phyloP scores from a whole-genome alignment of 495 filamentous ascomycete genomes.

The Tuber calosporum region DNA sequence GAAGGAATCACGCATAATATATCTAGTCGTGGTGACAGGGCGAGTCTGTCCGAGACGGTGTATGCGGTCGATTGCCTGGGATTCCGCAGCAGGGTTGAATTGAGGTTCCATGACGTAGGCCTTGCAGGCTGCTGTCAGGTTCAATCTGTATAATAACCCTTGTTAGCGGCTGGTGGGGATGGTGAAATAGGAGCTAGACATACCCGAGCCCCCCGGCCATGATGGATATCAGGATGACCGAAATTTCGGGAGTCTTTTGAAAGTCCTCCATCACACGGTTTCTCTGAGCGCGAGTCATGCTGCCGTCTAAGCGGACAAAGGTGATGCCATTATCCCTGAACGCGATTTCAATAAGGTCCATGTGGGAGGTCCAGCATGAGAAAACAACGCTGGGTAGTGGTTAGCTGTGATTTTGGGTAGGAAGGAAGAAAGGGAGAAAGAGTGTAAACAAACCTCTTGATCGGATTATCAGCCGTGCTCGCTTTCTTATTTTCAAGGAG shows the following conservation, averaged over 20 bases:
- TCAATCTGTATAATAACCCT: constrained; percentile 49
- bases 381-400: constrained; percentile 71
- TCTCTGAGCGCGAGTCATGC: constrained; percentile 66
- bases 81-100: constrained; percentile 90
- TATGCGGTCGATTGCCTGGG: constrained; percentile 88
- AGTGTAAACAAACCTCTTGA: constrained; percentile 49
- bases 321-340: constrained; percentile 59
- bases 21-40: constrained; percentile 70
- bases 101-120: constrained; percentile 98
- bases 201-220: constrained; percentile 78
- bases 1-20: constrained; percentile 81
- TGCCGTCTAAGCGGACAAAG: constrained; percentile 80
- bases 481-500: constrained; percentile 47
- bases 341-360: constrained; percentile 87
- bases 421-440: constrained; percentile 38
- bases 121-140: constrained; percentile 73
- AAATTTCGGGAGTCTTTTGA: constrained; percentile 61
- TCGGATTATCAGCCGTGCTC: constrained; percentile 43
- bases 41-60: constrained; percentile 88
- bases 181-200: not conserved
- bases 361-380: constrained; percentile 85
- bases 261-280: constrained; percentile 67
- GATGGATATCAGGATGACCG: constrained; percentile 83
- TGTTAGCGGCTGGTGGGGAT: constrained; percentile 14
- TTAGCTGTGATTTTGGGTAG: constrained; percentile 56